phyloP scores from a whole-genome alignment of 768 basidiomycete species.

The Suillus cothurnatus region DNA sequence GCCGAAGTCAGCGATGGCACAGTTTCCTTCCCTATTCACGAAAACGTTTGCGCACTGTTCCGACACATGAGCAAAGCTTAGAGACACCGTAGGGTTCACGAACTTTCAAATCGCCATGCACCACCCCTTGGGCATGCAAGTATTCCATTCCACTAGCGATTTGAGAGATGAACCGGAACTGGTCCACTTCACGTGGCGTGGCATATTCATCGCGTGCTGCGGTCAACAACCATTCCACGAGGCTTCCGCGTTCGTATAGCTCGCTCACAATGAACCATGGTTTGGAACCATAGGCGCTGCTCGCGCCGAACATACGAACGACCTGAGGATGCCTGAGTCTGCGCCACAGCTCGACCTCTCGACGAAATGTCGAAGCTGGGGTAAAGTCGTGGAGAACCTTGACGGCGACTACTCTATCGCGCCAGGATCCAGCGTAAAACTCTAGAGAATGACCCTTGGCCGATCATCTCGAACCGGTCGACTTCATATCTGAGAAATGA shows the following conservation, averaged over 20 bases:
- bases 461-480: constrained; percentile 67
- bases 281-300: constrained; percentile 64
- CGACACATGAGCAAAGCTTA: background rate
- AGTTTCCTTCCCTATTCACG: constrained; percentile 63
- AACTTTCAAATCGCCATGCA: constrained; percentile 86
- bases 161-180: constrained; percentile 67
- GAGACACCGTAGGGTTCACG: constrained; percentile 13
- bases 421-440: constrained; percentile 77
- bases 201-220: constrained; percentile 13
- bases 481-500: constrained; percentile 65
- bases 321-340: constrained; percentile 68
- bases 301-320: constrained; percentile 75
- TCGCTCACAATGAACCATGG: constrained; percentile 84
- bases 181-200: constrained; percentile 32
- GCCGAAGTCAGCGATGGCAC: constrained; percentile 82
- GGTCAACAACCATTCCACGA: constrained; percentile 58
- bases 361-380: constrained; percentile 64
- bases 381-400: constrained; percentile 70
- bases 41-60: constrained; percentile 72
- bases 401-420: constrained; percentile 63
- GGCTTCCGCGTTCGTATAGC: constrained; percentile 65
- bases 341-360: constrained; percentile 75
- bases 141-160: constrained; percentile 84
- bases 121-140: constrained; percentile 63
- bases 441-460: constrained; percentile 74